Base-by-base conservation (phyloP, 768 basidiomycete genomes). In the Multifurca ochricompacta region DNA sequence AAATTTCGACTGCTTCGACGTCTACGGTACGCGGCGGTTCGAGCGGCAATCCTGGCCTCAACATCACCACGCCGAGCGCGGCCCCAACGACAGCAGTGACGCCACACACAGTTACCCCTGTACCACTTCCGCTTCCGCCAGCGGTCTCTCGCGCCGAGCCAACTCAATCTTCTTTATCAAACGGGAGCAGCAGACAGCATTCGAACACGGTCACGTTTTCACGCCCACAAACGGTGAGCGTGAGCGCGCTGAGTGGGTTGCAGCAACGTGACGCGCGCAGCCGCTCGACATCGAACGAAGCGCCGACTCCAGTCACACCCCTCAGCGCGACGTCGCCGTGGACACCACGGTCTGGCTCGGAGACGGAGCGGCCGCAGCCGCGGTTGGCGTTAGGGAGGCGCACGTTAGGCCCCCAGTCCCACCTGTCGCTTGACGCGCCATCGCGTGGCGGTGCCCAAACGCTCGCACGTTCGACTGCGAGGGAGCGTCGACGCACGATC, bases 21-120 rank as follows among this genome's bases (percentile, higher is more conserved):
- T 52, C 63, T n/a, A 82, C 80, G 4, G 64, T 79, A 31, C 76
- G 80, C n/a, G 66, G 60, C 14, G 68, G 68, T 46, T 51, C 66
- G 44, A 54, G 65, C 51, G 64, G 76, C 14, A 68, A 73, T 36
- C 52, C 60, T n/a, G 76, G 78, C 44, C 73, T 80, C 9, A 61
- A 74, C 7, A 64, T 82, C 32, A 79, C 77, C 3, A 77, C 78
- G 0, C 75, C 79, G 0, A 78, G 74, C 53, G 73, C 82, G 1
- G 51, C 45, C 14, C 50, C 56, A 6, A 87, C 85, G 34, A 88
- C 85, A 16, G 82, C 82, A 14, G 51, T 87, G 11, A 85, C 83
- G 1, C 66, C 78, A 0, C 81, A 83, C 59, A 87, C 82, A 0
- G 83, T 81, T 4, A 78, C 80, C 54, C 57, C 53, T 19, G 61